Percentiles rank a stretch among this genome's conserved stretches.
phyloP scores from a whole-genome alignment of 257 asterid species.

The Jasminum sambac region DNA sequence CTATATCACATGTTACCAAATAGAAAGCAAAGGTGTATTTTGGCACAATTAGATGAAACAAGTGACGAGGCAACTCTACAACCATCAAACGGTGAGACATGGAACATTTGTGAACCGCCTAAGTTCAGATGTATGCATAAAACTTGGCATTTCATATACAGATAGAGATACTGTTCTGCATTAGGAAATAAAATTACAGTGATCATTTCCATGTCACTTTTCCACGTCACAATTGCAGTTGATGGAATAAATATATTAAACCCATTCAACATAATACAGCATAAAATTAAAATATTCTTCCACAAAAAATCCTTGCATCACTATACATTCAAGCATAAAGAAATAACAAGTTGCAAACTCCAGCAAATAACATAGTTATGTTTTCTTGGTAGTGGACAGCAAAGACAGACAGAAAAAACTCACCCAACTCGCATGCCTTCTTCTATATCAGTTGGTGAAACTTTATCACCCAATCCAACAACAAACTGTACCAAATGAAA shows the following conservation, averaged over 20 bases:
- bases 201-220: neutral
- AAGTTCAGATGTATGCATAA: neutral
- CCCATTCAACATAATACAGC: neutral
- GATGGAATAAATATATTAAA: neutral
- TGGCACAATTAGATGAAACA: neutral
- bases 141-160: neutral
- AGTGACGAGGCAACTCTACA: neutral
- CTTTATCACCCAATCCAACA: slow-evolving; percentile 95
- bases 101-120: neutral
- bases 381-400: neutral
- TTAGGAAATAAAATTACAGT: neutral
- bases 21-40: neutral
- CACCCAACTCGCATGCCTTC: slow-evolving; percentile 99
- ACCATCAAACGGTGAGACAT: neutral
- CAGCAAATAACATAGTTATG: neutral
- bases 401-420: slow-evolving; percentile 25
- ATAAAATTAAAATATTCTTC: neutral
- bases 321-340: neutral
- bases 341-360: slow-evolving; percentile 7
- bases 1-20: neutral
- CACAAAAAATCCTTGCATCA: neutral
- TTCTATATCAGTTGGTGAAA: slow-evolving; percentile 96
- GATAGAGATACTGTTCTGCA: neutral
- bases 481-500: slow-evolving; percentile 63
- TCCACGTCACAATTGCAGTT: neutral